Percentiles rank a stretch among this genome's conserved stretches.
phyloP scores from a whole-genome alignment of 305 asterid genomes.

The Withania somnifera region DNA sequence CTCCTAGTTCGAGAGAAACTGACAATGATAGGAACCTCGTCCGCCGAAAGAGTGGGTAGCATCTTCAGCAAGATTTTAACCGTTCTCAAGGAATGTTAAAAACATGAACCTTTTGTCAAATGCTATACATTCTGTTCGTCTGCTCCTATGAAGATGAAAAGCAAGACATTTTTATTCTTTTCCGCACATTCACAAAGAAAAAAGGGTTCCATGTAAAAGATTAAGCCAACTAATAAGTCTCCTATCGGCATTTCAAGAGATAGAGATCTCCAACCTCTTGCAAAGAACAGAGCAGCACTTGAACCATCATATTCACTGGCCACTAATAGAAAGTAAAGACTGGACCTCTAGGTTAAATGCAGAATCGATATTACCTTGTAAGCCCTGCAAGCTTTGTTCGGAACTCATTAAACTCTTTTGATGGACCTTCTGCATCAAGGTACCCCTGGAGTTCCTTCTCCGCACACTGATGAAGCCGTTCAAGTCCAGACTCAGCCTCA shows the following conservation, averaged over 20 bases:
- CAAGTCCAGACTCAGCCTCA: conserved; percentile 92
- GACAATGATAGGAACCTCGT: background rate
- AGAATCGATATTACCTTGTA: conserved; percentile 44
- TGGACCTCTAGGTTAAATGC: background rate
- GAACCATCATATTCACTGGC: background rate
- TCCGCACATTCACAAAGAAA: background rate
- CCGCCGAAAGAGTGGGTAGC: background rate
- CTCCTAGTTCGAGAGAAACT: background rate
- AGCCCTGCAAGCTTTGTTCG: conserved; percentile 88
- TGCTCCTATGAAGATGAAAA: background rate
- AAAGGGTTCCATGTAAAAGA: background rate
- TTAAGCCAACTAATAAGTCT: background rate
- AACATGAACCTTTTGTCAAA: background rate
- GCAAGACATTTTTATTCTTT: background rate
- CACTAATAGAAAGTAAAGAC: background rate
- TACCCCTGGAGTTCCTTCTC: conserved; percentile 75
- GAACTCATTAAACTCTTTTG: conserved; percentile 69
- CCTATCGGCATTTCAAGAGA: background rate
- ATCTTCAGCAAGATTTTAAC: background rate
- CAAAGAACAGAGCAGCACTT: background rate
- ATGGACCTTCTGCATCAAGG: conserved; percentile 62
- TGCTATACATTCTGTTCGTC: background rate
- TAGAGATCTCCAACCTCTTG: background rate
- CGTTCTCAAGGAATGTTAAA: background rate
- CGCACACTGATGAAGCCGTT: conserved; percentile 91